Base-by-base conservation (phyloP, 768 basidiomycete genomes). In the Strobilomyces dryophilus region DNA sequence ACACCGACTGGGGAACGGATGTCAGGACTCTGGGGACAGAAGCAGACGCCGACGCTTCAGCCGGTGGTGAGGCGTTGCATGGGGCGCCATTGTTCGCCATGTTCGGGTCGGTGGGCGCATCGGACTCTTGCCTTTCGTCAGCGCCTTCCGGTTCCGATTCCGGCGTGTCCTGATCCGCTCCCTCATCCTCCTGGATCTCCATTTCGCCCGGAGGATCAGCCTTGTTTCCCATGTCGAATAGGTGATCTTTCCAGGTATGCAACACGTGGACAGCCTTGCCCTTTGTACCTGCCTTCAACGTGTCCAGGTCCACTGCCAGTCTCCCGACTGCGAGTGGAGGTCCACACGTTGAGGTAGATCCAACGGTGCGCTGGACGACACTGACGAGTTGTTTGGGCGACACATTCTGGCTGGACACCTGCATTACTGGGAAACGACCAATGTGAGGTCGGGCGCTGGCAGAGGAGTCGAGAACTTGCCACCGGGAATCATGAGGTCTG, bases 401-500 rank as follows among this genome's bases (percentile, higher is more conserved):
- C 9, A 83, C 64, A 3, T 64, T 32, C 6, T 52, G 59, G 2
- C 71, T 73, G 18, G 81, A 69, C 57, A 76, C 74, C 63, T 81
- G 78, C 40, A 87, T 72, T 55, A 89, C 87, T 89, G 65, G 27
- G 32, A 8, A 8, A 31, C 26, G 14, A 29, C 26, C n/a, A 11
- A 43, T 17, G 41, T 39, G 29, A 48, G 42, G 42, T 31, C 20
- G 14, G 20, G 12, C 20, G 14, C 24, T n/a, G 15, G 14, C 17
- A 35, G 20, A 43, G 36, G 12, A 44, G 6, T 6, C 20, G 15
- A 15, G 21, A 42, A 73, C 83, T 63, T 63, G 87, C 88, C 87
- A 69, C 90, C 91, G 5, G 91, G 89, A 32, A 88, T 83, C 89
- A 94, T 92, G 8, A 93, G 78, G 71, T 94, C 90, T 0, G 91